Percentiles rank a stretch among this genome's conserved stretches.
Conservation (phyloP, 257 asterid genomes). For the Primulina eburnea region DNA sequence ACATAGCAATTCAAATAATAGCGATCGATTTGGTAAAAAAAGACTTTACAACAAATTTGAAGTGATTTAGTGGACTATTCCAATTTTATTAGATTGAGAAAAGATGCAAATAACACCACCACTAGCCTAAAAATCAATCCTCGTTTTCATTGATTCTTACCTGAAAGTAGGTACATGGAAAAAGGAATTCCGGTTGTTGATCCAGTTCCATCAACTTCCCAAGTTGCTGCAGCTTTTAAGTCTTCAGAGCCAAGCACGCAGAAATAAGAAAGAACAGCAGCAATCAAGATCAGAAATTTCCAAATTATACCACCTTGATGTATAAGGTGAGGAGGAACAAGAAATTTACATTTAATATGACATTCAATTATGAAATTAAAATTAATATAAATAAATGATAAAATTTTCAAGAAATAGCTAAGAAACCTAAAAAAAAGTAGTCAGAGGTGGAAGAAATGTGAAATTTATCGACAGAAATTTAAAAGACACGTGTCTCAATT, state of each 20-base stretch:
- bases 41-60: constrained; percentile 4
- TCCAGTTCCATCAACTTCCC: constrained; percentile 94
- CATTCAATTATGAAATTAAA: constrained; percentile 1
- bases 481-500: neutral
- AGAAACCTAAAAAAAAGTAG: constrained; percentile 1
- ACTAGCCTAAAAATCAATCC: constrained; percentile 7
- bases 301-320: constrained; percentile 12
- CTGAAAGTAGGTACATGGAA: constrained; percentile 90
- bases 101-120: constrained; percentile 5
- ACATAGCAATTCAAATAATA: neutral
- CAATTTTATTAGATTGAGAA: constrained; percentile 4
- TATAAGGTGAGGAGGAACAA: neutral
- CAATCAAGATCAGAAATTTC: constrained; percentile 17
- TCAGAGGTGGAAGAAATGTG: neutral
- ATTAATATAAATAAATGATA: neutral
- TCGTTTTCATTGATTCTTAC: constrained; percentile 27
- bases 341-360: neutral
- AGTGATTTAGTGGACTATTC: constrained; percentile 15
- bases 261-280: constrained; percentile 18
- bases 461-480: neutral
- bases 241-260: constrained; percentile 38
- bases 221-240: constrained; percentile 68
- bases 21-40: neutral
- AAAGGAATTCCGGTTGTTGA: constrained; percentile 57
- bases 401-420: neutral